Percentiles rank a stretch among this genome's conserved stretches.
phyloP scores from a whole-genome alignment of 805 yeast genomes.

The Hanseniaspora jakobsenii region DNA sequence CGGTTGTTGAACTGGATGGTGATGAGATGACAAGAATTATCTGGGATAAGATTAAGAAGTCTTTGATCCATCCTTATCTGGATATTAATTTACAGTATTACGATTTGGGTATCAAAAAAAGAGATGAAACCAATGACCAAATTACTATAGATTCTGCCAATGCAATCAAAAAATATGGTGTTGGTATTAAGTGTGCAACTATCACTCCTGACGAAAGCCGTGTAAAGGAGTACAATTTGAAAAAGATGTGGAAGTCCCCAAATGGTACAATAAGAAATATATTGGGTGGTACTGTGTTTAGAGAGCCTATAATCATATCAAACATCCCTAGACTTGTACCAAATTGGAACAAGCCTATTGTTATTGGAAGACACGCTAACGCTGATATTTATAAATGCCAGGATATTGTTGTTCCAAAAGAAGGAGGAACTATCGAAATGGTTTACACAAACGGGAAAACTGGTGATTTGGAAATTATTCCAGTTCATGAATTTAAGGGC shows the following conservation, averaged over 20 bases:
- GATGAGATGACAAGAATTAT: conserved; percentile 81
- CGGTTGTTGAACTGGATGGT: conserved; percentile 71
- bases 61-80: conserved; percentile 54
- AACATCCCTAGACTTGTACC: conserved; percentile 68
- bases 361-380: conserved; percentile 76
- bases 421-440: conserved; percentile 53
- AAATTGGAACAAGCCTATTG: conserved; percentile 71
- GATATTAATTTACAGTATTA: conserved; percentile 66
- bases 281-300: conserved; percentile 70
- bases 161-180: conserved; percentile 63
- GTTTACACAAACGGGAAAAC: conserved; percentile 51
- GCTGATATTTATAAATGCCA: conserved; percentile 81
- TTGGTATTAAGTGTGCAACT: conserved; percentile 76
- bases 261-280: conserved; percentile 77
- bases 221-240: conserved; percentile 59
- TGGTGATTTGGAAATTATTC: conserved; percentile 29
- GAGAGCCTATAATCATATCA: conserved; percentile 72
- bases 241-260: conserved; percentile 78
- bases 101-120: conserved; percentile 54
- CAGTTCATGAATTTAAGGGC: conserved; percentile 51
- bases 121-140: conserved; percentile 62
- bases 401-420: conserved; percentile 50
- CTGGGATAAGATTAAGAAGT: conserved; percentile 62
- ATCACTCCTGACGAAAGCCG: conserved; percentile 75
- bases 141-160: conserved; percentile 69